Evolutionary conservation across 768 basidiomycete genomes (phyloP).

Genomic region (Kwoniella heveanensis): DNA sequence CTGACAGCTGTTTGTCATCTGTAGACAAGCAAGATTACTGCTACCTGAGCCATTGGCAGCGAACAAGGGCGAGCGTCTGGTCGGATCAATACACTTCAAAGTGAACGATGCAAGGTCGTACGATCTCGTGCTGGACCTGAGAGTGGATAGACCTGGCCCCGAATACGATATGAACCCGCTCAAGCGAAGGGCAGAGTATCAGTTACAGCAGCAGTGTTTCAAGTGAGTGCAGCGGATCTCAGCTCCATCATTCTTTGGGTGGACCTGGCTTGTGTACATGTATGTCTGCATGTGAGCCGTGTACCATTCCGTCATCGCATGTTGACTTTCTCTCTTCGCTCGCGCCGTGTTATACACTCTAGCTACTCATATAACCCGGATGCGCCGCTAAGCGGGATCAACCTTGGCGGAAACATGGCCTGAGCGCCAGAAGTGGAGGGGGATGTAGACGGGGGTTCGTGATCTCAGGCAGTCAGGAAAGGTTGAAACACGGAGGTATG

Average conservation of each 20-base stretch:
- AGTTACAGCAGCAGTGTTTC: conserved; percentile 52
- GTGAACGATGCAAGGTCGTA: conserved; percentile 53
- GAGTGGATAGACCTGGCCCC: conserved; percentile 43
- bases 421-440: not conserved
- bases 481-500: no score
- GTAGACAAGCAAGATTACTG: conserved; percentile 50
- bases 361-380: conserved; percentile 47
- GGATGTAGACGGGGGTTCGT: no score
- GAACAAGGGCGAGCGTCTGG: conserved; percentile 49
- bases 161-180: conserved; percentile 37
- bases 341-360: not conserved
- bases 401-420: not conserved
- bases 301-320: not conserved
- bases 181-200: conserved; percentile 38
- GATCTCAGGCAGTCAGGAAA: no score
- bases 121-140: conserved; percentile 47
- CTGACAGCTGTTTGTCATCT: not conserved
- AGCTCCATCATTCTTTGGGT: not conserved
- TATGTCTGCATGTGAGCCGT: not conserved
- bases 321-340: not conserved
- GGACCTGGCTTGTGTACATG: not conserved
- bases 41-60: conserved; percentile 54
- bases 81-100: conserved; percentile 49
- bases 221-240: conserved; percentile 51
- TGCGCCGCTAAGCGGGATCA: conserved; percentile 14